Base-by-base conservation (phyloP, 1,139 yeast genomes). In the Debaryomycetaceae sp. region DNA sequence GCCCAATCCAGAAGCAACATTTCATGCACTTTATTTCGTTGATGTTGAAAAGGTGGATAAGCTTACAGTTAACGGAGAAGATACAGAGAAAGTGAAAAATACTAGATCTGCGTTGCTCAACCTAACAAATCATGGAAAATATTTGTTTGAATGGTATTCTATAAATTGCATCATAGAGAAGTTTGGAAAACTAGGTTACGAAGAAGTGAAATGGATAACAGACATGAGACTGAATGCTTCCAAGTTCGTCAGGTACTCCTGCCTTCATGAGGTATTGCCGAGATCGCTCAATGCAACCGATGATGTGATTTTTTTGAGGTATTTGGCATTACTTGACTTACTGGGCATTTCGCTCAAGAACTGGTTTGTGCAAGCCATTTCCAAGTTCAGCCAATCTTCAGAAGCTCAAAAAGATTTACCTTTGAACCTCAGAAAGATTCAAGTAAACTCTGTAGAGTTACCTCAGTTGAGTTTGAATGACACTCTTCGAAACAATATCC, bases 241-340 rank as follows among this genome's bases (percentile, higher is more conserved):
- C 4, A 30, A 30, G 17, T 11, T 35, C 6, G 17, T 31, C 8
- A 19, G 28, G 16, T 35, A 30, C 14, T 30, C 38, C 1, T 19
- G 26, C 15, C 9, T 35, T 11, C 30, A 30, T 18, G 30, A 33
- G n/a, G 28, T 30, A 17, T 7, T 34, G 6, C 15, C 16, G 30
- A 17, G 14, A 2, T 13, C 22, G 3, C 14, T 15, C 5, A 19
- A 34, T 4, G 9, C 6, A 24, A 13, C 30, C n/a, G 16, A 13
- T n/a, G 17, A 26, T n/a, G 22, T 19, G 26, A 13, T 34, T n/a
- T 35, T 35, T 16, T 35, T 17, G 11, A 16, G 38, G n/a, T 35
- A 35, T 19, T 18, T 35, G 17, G 38, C 38, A 6, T 24, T 35
- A 13, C 24, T 17, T 17, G 38, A 35, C 26, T 30, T 34, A 24